Conservation (phyloP, 2,329 filamentous ascomycete species). For the Colletotrichum sp. region DNA sequence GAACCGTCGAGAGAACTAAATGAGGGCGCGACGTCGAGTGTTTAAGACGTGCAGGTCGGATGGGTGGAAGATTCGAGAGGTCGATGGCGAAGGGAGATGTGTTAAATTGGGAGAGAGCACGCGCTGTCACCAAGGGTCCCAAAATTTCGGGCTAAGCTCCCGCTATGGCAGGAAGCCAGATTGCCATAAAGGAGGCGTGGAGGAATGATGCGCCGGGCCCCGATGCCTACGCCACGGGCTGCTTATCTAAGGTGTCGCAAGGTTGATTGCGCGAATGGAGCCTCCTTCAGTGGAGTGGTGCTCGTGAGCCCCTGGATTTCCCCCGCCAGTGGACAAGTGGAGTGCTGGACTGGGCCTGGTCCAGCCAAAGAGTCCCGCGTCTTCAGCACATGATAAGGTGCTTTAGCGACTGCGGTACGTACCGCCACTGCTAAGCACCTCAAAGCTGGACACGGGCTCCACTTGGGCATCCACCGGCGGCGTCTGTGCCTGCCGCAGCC, state of each 20-base stretch:
- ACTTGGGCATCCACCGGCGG: slow-evolving; percentile 2
- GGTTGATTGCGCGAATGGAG: background rate
- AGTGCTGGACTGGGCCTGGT: background rate
- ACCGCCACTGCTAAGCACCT: background rate
- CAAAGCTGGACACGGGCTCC: background rate
- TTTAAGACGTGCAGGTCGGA: slow-evolving; percentile 18
- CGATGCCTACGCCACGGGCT: slow-evolving; percentile 1
- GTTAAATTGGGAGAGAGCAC: slow-evolving; percentile 15
- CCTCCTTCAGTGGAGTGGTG: background rate
- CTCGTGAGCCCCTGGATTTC: background rate
- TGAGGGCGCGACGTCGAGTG: slow-evolving; percentile 11
- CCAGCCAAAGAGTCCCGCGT: background rate
- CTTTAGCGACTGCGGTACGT: background rate
- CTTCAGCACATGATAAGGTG: background rate
- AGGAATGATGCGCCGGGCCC: slow-evolving; percentile 17
- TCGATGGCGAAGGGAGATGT: slow-evolving; percentile 20
- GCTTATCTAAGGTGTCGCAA: slow-evolving; percentile 5
- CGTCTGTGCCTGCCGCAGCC: slow-evolving; percentile 18
- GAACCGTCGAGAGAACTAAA: background rate
- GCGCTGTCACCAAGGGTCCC: slow-evolving; percentile 15
- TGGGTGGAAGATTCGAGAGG: slow-evolving; percentile 21
- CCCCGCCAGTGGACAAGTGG: background rate
- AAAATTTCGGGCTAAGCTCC: slow-evolving; percentile 20
- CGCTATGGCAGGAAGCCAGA: slow-evolving; percentile 22
- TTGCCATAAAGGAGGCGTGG: slow-evolving; percentile 22